A percentile compares a stretch with the other conserved stretches of the same genome.
phyloP scores from a whole-genome alignment of 225 moss, liverwort and hornwort genomes.

The Bryoerythrophyllum caledonicum region DNA sequence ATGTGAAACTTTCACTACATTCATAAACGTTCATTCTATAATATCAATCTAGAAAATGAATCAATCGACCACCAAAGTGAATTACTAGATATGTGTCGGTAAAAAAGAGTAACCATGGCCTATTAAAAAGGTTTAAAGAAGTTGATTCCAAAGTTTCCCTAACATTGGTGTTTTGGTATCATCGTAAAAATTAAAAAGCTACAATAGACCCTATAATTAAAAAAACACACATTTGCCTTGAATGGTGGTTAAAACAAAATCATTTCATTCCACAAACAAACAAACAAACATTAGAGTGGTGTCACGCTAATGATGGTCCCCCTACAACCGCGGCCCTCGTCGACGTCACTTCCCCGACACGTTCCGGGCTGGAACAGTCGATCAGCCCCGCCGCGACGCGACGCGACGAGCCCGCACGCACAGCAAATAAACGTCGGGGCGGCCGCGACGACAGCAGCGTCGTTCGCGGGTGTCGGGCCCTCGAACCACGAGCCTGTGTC shows the following conservation, averaged over 20 bases:
- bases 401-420: neutral
- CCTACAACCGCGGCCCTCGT: neutral
- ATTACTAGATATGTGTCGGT: no score
- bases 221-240: no score
- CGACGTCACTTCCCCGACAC: neutral
- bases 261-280: conserved; percentile 4
- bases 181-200: no score
- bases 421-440: neutral
- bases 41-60: no score
- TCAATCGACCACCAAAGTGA: no score
- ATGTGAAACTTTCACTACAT: no score
- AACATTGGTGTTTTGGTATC: no score
- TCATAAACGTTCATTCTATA: no score
- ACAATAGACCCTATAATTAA: no score
- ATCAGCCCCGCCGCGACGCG: neutral
- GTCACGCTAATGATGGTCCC: neutral
- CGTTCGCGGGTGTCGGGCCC: conserved; percentile 37
- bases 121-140: no score
- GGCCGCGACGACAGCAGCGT: conserved; percentile 17
- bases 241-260: neutral
- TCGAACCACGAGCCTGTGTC: conserved; percentile 38
- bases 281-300: neutral
- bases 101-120: no score
- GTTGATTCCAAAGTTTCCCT: no score
- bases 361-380: conserved; percentile 2